A percentile compares a stretch with the other conserved stretches of the same genome.
These are phyloP conservation scores for Penicillium sp. DNA, from an alignment of 2,329 filamentous ascomycete species.

Conservation along the genomic window DNA sequence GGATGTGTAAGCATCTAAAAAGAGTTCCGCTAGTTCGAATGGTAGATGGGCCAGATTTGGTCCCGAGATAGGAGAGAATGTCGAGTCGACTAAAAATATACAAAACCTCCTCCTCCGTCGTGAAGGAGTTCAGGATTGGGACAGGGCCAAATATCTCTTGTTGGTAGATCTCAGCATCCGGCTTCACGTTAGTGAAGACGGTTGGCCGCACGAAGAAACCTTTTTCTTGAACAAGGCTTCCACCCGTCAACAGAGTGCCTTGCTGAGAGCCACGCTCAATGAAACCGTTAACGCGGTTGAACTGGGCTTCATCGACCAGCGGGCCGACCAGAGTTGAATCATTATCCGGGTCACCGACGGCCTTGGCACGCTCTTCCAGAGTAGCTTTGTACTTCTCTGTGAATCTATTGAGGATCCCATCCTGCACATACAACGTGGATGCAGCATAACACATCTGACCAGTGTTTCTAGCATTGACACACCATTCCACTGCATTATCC, in stretches of 20 bases:
- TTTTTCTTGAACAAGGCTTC: background rate
- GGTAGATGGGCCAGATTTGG: too few species aligned
- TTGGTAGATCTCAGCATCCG: background rate
- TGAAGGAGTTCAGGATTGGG: constrained; percentile 10
- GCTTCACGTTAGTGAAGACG: constrained; percentile 3
- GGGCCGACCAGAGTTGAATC: background rate
- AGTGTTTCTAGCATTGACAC: constrained; percentile 55
- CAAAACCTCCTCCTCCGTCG: constrained; percentile 17
- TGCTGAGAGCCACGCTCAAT: background rate
- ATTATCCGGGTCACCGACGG: constrained; percentile 1
- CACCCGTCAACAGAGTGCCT: constrained; percentile 2
- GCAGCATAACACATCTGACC: constrained; percentile 59
- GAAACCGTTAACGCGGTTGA: background rate
- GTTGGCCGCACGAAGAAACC: constrained; percentile 16
- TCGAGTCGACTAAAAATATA: too few species aligned
- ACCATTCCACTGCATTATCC: constrained; percentile 67
- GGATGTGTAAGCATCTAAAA: too few species aligned
- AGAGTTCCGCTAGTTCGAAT: too few species aligned
- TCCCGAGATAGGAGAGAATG: too few species aligned
- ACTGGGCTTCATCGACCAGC: constrained; percentile 4
- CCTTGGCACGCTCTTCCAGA: background rate
- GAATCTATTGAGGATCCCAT: constrained; percentile 82
- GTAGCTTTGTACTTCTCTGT: background rate
- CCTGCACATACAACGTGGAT: constrained; percentile 82
- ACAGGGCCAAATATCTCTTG: constrained; percentile 21